A percentile compares a stretch with the other conserved stretches of the same genome.
Conservation (phyloP, 805 yeast genomes). For the Wickerhamomyces mucosus region DNA sequence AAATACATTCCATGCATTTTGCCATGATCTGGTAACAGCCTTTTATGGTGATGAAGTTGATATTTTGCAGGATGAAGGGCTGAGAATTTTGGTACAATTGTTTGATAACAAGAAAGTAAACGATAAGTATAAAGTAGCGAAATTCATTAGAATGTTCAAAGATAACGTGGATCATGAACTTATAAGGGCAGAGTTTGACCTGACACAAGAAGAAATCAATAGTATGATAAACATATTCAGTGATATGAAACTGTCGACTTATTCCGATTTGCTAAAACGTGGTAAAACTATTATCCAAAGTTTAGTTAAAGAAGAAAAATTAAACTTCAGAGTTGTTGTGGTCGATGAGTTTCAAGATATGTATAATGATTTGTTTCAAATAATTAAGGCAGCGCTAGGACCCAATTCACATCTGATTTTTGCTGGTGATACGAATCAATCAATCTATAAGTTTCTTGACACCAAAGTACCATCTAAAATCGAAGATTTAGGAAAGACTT, state of each 20-base stretch:
- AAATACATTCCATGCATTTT: conserved; percentile 57
- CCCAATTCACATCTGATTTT: conserved; percentile 43
- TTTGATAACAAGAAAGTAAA: conserved; percentile 12
- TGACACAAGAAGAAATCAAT: conserved; percentile 1
- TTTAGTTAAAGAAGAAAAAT: conserved; percentile 7
- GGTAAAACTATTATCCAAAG: conserved; percentile 23
- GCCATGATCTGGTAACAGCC: conserved; percentile 38
- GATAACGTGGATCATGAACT: neutral
- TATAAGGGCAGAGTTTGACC: neutral
- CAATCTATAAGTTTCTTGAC: conserved; percentile 54
- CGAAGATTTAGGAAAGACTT: conserved; percentile 5
- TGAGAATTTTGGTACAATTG: conserved; percentile 34
- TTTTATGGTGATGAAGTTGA: conserved; percentile 22
- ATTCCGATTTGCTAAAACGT: conserved; percentile 19
- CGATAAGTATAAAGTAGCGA: conserved; percentile 7
- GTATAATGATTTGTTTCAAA: conserved; percentile 37
- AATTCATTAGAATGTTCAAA: conserved; percentile 1
- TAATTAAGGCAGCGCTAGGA: conserved; percentile 30
- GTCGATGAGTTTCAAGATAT: conserved; percentile 75
- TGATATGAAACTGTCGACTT: conserved; percentile 9
- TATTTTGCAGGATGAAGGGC: conserved; percentile 46
- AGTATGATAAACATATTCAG: conserved; percentile 6
- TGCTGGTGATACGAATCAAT: conserved; percentile 67
- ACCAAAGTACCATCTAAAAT: conserved; percentile 23
- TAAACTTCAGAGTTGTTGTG: conserved; percentile 31